phyloP scores from a whole-genome alignment of 148 eudicot genomes.

The Rhododendron ovatum region DNA sequence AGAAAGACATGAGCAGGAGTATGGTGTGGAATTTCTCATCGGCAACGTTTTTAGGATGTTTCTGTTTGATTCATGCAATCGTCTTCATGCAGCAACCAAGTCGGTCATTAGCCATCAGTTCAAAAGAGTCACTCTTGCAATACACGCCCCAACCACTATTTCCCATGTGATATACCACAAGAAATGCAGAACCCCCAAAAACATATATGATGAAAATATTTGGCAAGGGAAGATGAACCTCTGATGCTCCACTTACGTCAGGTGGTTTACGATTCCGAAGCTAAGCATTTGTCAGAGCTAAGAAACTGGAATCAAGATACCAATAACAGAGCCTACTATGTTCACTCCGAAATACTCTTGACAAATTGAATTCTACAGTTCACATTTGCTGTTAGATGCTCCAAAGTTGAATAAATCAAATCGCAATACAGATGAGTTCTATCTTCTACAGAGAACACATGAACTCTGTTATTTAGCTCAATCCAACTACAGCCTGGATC shows the following conservation, averaged over 20 bases:
- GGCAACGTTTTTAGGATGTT: not conserved
- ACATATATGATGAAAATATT: not conserved
- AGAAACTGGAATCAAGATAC: slow-evolving; percentile 1
- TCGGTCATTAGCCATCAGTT: not conserved
- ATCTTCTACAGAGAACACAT: slow-evolving; percentile 35
- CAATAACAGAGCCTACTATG: no score
- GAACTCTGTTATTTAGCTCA: slow-evolving; percentile 29
- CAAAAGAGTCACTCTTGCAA: not conserved
- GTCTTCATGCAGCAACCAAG: not conserved
- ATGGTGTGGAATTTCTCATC: not conserved
- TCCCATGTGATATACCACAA: not conserved
- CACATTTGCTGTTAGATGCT: slow-evolving; percentile 24
- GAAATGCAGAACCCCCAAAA: slow-evolving; percentile 4
- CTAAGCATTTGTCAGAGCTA: not conserved
- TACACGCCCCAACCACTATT: not conserved
- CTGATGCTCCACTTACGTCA: not conserved
- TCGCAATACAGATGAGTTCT: slow-evolving; percentile 30
- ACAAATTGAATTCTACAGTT: slow-evolving; percentile 4
- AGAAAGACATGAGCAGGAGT: not conserved
- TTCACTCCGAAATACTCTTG: no score
- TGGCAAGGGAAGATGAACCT: not conserved
- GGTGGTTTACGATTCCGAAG: not conserved
- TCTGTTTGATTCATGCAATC: not conserved
- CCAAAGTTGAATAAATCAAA: slow-evolving; percentile 25
- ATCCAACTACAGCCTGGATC: slow-evolving; percentile 60